Evolutionary conservation across 2,329 filamentous ascomycete species (phyloP), one percentile per base, ranked within the genome.

Genomic region (Aspergillus sergii): DNA sequence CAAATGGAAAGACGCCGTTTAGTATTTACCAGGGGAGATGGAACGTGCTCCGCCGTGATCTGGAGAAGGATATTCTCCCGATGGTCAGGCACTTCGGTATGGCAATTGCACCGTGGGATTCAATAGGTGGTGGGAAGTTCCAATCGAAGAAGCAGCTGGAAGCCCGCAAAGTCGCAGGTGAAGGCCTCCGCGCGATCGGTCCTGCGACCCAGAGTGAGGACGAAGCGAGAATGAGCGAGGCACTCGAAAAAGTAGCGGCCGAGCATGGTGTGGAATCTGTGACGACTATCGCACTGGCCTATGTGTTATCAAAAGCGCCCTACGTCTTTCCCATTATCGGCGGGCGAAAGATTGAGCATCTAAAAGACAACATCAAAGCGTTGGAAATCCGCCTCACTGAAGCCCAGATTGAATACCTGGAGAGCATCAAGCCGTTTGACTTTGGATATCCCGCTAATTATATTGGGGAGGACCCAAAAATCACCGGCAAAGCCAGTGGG

Each of bases 291-390:
- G 90, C 91, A 3, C 76, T 94, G 30, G 90, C 91, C 1, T 93
- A 93, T 72, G 88, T 93, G 28, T 85, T 91, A 83, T 85, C 87
- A 68, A 92, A 93, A 79, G 81, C 88, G 0, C 86, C 90, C 0
- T 87, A 91, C 68, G 88, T 93, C 14, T 92, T 92, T 73, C 91
- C 91, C 1, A 88, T 93, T 48, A 82, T 93, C 10, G 90, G 91
- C 14, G 88, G 89, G 0, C 84, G 90, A 21, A 92, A 88, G 70
- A 75, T 91, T 14, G 86, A 89, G 58, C 90, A 93, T 73, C 78
- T 94, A 30, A 61, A 68, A 21, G 71, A 73, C 56, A 73, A 73
- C 43, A 71, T 73, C 32, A 64, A 68, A 46, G 71, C 69, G 11
- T 45, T 73, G 64, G 67, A 64, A 30, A 70, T 73, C 51, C 78